Base-by-base conservation (phyloP, 495 filamentous ascomycete genomes). In the Penicillium atrosanguineum region DNA sequence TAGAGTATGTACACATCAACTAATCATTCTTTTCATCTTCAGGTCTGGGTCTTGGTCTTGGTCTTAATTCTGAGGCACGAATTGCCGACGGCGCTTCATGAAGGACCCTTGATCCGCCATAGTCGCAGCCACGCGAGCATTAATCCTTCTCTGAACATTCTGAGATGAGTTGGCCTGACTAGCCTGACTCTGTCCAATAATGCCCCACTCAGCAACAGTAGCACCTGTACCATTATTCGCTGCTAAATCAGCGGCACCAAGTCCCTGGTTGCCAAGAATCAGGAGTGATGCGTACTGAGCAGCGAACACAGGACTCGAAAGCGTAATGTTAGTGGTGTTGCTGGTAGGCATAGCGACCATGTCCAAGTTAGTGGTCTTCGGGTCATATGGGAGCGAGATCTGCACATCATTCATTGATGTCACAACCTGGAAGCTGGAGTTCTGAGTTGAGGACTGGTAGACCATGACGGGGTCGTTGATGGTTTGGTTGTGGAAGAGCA, bases 171-270 rank as follows among this genome's bases (percentile, higher is more conserved):
- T 34, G 15, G 23, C 16, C 7, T 48, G 31, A 37, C 15, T 38
- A 4, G 8, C 25, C 43, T 43, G 43, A 8, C 28, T 41, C n/a
- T 61, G 49, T 0, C 71, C 69, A 47, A 88, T 59, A 54, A 89
- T 73, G 31, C 75, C 84, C 79, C 86, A 89, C 65, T 90, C 88
- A 14, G 85, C 87, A 7, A 91, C 87, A 16, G 84, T 88, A 3
- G 83, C 83, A 0, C 88, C 87, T 0, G 69, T 72, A 3, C 69
- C 77, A 58, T 83, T 79, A 1, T 50, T 50, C 16, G 65, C 69
- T 8, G 66, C 69, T 44, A 68, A 64, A 63, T 77, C 82, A 11
- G 76, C 82, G 46, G 69, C 61, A 39, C 53, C 62, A 9, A 71
- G 47, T 0, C 46, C 75, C 49, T 80, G 78, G 52, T 79, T 80